Base-by-base conservation (phyloP, 495 filamentous ascomycete species). In the Annulohypoxylon moriforme region DNA sequence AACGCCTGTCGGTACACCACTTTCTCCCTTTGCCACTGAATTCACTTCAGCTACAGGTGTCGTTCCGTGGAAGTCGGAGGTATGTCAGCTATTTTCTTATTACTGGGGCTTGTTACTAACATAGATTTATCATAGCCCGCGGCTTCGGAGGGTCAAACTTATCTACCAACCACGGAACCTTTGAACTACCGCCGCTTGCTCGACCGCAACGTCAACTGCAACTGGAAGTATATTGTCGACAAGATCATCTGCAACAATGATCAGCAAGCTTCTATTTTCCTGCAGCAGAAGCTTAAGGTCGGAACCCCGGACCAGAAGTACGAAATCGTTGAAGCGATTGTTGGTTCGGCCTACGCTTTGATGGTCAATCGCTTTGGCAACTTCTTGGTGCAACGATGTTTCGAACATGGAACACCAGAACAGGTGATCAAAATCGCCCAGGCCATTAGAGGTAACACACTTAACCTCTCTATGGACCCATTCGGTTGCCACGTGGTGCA, bases 201-300 rank as follows among this genome's bases (percentile, higher is more conserved):
- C 36, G 96, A 99, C 77, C 95, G 96, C 72, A 97, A 94, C 73
- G 93, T 97, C 74, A 97, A 91, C 64, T 98, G 94, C 84, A 96
- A 98, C 81, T 99, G 96, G 96, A 97, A 94, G 81, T 97, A 97
- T 76, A 98, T 99, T 71, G 95, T 99, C 38, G 96, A 98, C 81
- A 99, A 98, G 84, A 99, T 99, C 77, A 94, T 98, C 58, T 97
- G 94, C 89, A 97, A 93, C 81, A 98, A 98, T 77, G 96, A 99
- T 75, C 96, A 99, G 77, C 96, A 99, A 80, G 96, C 96, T 14
- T 98, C 96, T 0, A 98, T 99, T 70, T 98, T 99, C 80, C 82
- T 99, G 25, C 96, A 99, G 79, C 96, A 99, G 80, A 99, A 99
- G 84, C 92, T 99, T 65, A 99, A 99, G 82, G 92, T 98, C 62